Percentiles rank a stretch among this genome's conserved stretches.
These are phyloP conservation scores for Picocystis sp. DNA, from an alignment of 163 green algal species.

Conservation along the genomic window DNA sequence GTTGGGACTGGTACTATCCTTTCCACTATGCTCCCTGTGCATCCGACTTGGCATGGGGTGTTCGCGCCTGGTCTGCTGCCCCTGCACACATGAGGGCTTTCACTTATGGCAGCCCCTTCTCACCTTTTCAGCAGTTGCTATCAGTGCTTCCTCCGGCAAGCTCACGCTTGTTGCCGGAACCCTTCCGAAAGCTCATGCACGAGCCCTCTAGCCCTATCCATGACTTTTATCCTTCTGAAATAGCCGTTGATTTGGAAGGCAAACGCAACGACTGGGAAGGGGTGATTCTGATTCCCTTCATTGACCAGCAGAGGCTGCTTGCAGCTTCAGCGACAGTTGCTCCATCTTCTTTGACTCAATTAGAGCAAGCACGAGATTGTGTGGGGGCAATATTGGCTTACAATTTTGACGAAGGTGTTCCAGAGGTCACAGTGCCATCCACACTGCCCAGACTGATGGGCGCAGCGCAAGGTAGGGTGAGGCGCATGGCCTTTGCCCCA, in stretches of 20 bases:
- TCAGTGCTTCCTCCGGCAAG: slow-evolving; percentile 67
- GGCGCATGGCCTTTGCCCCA: slow-evolving; percentile 1
- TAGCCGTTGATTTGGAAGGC: slow-evolving; percentile 80
- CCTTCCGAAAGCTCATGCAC: slow-evolving; percentile 53
- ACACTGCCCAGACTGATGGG: background rate
- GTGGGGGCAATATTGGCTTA: slow-evolving; percentile 1
- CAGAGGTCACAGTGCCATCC: background rate
- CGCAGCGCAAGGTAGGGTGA: background rate
- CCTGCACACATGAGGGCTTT: slow-evolving; percentile 17
- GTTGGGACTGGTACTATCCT: slow-evolving; percentile 93
- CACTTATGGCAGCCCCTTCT: slow-evolving; percentile 53
- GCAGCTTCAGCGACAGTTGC: background rate
- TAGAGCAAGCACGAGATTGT: background rate
- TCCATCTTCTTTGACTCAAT: slow-evolving; percentile 1
- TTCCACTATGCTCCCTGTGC: slow-evolving; percentile 89
- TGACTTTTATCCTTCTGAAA: slow-evolving; percentile 73
- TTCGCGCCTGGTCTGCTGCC: background rate
- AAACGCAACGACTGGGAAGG: slow-evolving; percentile 73
- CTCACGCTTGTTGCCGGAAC: slow-evolving; percentile 46
- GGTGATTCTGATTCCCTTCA: slow-evolving; percentile 51
- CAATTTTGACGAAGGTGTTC: background rate
- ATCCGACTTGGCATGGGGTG: slow-evolving; percentile 28
- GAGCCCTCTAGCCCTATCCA: slow-evolving; percentile 53
- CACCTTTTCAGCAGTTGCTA: slow-evolving; percentile 88
- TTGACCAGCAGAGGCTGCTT: slow-evolving; percentile 16